Base-by-base conservation (phyloP, 306 rosid species). In the Begonia peltatifolia region DNA sequence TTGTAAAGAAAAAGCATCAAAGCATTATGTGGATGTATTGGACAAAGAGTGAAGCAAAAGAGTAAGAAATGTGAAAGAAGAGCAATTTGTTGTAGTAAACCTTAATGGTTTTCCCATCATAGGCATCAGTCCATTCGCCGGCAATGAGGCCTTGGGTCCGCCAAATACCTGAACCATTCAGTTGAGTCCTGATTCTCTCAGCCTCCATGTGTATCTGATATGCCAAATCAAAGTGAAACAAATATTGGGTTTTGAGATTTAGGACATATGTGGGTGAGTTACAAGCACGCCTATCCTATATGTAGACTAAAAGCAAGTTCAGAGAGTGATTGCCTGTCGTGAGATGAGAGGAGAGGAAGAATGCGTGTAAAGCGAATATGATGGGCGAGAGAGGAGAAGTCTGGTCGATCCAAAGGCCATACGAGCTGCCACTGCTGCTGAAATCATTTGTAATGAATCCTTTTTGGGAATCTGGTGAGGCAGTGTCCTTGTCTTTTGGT, bases 81-180 rank as follows among this genome's bases (percentile, higher is more conserved):
- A 43, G 55, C 10, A 52, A 9, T 30, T 30, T 30, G 38, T 7
- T 7, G 38, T 30, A 30, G 1, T 30, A 57, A 60, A 86, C 96
- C 99, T 86, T 13, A 47, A 83, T 63, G 64, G 94, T 90, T 61
- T 77, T 75, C 15, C 86, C 90, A 65, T 86, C 93, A 62, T 86
- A 83, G 55, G 99, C 82, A 69, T 90, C 93, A 11, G 54, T 58
- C 99, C 99, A 90, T 72, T 76, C 79, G 57, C 88, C 99, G 50
- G 88, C 99, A 60, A 90, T 81, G 55, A 90, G 99, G 57, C 93
- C 99, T 71, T 86, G 88, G 42, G 79, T 86, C 57, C 88, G 79
- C 69, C 83, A 62, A 46, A 90, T 66, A 35, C 93, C 99, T 46
- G 86, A 68, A 63, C 62, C 76, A 41, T 10, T 71, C 36, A 90